Evolutionary conservation across 2,329 filamentous ascomycete species (phyloP).

Genomic region (Penicillium palitans): DNA sequence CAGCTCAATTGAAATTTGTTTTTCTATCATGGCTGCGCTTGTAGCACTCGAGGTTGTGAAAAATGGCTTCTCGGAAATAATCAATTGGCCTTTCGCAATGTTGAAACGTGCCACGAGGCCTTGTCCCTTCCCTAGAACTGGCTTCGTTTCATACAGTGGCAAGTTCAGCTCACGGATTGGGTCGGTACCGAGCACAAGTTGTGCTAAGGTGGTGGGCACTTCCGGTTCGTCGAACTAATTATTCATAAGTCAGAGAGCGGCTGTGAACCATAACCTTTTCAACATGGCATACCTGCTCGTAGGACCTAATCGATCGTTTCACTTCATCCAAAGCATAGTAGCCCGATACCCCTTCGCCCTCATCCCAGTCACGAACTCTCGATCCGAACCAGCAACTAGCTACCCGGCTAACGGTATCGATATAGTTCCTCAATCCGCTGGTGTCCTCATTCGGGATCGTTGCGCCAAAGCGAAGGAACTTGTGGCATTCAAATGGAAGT

Average conservation of each 20-base stretch:
- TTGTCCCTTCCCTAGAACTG: not conserved
- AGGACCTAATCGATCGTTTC: not conserved
- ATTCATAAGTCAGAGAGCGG: not conserved
- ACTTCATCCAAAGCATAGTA: not conserved
- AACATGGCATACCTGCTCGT: not conserved
- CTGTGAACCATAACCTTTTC: not conserved
- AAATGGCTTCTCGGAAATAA: not conserved
- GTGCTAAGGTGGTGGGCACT: not conserved
- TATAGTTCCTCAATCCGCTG: no score
- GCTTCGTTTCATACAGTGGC: not conserved
- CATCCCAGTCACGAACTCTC: no score
- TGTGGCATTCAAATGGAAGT: no score
- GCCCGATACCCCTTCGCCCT: no score
- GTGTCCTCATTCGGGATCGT: no score
- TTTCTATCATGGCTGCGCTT: not conserved
- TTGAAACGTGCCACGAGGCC: not conserved
- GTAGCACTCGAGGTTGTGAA: not conserved
- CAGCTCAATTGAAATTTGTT: no score
- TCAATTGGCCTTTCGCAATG: not conserved
- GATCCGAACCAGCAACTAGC: no score
- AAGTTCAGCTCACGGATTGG: not conserved
- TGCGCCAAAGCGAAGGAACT: no score
- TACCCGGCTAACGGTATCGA: no score
- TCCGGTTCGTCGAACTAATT: not conserved
- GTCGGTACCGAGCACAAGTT: not conserved